phyloP scores from a whole-genome alignment of 371 early-diverging fungal species.

The Syncephalis fuscata region DNA sequence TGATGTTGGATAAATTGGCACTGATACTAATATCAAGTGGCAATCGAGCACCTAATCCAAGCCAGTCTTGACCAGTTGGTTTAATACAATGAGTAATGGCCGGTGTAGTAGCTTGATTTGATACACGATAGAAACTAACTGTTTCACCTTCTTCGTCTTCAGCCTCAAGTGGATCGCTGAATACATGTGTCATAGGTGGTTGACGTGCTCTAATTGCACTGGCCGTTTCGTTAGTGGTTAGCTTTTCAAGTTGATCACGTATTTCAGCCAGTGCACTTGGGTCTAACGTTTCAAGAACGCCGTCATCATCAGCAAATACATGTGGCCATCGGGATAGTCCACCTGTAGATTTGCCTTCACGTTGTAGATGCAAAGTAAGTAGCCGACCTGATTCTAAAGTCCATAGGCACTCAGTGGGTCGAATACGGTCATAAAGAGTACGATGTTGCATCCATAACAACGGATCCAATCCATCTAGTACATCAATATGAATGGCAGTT shows the following conservation, averaged over 20 bases:
- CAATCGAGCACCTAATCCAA: background rate
- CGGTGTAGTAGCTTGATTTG: too few species aligned
- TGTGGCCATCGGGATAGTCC: conserved; percentile 43
- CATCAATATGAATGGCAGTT: conserved; percentile 13
- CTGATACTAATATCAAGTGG: background rate
- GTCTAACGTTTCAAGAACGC: conserved; percentile 56
- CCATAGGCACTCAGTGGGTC: conserved; percentile 51
- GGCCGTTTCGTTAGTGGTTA: conserved; percentile 21
- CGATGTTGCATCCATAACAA: conserved; percentile 3
- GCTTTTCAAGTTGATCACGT: conserved; percentile 38
- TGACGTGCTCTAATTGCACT: background rate
- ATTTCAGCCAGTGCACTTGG: conserved; percentile 36
- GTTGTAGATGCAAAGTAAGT: conserved; percentile 50
- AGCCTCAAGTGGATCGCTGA: conserved; percentile 39
- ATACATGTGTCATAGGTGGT: conserved; percentile 17
- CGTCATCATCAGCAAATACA: conserved; percentile 49
- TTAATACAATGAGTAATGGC: conserved; percentile 2
- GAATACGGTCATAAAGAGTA: conserved; percentile 24
- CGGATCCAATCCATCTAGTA: conserved; percentile 6
- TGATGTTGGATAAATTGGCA: background rate
- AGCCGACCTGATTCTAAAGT: conserved; percentile 39
- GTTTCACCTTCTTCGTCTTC: conserved; percentile 42
- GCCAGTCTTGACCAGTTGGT: background rate
- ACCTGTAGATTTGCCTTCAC: conserved; percentile 26
- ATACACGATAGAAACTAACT: conserved; percentile 22